phyloP scores from a whole-genome alignment of 108 stramenopile species.

The Fistulifera pelliculosa region DNA sequence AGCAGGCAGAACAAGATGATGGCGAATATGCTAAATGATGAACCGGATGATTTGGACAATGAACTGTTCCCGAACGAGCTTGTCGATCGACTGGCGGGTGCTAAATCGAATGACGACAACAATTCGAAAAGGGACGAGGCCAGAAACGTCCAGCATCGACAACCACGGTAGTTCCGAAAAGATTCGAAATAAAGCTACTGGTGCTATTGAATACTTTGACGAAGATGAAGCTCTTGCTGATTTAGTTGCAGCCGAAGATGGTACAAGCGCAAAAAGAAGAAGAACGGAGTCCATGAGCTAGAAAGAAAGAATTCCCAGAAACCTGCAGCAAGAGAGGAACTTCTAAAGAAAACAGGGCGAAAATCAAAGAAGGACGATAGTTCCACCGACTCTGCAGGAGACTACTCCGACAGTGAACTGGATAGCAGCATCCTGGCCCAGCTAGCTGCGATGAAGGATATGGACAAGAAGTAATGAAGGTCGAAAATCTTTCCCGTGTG shows the following conservation, averaged over 20 bases:
- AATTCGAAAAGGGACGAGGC: neutral
- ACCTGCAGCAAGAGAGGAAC: neutral
- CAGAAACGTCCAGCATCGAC: neutral
- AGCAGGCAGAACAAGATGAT: neutral
- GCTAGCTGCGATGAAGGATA: conserved; percentile 1
- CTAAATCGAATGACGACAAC: too few relatives aligned
- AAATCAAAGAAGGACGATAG: neutral
- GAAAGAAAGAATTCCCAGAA: conserved; percentile 1
- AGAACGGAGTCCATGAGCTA: neutral
- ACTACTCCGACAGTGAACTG: conserved; percentile 3
- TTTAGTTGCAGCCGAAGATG: conserved; percentile 1
- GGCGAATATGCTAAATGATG: neutral
- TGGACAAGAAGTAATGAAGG: too few relatives aligned
- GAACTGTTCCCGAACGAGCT: too few relatives aligned
- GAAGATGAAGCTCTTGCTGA: neutral
- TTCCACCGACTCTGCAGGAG: neutral
- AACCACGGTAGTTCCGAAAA: neutral
- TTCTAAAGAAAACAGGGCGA: neutral
- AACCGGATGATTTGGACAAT: neutral
- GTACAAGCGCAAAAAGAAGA: neutral
- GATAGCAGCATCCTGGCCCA: neutral
- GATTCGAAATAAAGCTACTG: conserved; percentile 5
- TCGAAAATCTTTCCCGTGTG: neutral
- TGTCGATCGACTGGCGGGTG: too few relatives aligned
- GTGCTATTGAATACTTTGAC: conserved; percentile 8